Conservation (phyloP, 2,329 filamentous ascomycete species). For the Chaetomiaceae sp. region DNA sequence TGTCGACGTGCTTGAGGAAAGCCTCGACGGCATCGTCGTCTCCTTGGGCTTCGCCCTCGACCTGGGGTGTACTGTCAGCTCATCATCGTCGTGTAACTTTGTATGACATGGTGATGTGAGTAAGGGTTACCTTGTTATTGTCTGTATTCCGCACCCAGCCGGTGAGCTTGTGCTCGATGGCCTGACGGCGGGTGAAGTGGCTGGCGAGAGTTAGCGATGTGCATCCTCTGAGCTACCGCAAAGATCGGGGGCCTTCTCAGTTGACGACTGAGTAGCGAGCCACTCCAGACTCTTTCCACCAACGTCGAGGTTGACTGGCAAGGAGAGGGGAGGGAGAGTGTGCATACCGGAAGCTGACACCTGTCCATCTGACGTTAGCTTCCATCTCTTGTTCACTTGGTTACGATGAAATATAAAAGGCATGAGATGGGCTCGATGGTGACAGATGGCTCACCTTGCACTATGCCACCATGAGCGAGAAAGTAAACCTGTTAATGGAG, state of each 20-base stretch:
- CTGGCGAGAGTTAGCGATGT: constrained; percentile 29
- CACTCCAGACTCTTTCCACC: no score
- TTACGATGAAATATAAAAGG: no score
- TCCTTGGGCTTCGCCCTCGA: constrained; percentile 86
- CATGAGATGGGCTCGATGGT: no score
- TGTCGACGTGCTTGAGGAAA: constrained; percentile 70
- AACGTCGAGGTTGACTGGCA: no score
- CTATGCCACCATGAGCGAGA: constrained; percentile 57
- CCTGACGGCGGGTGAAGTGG: constrained; percentile 52
- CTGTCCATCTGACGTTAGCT: constrained; percentile 32
- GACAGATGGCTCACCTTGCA: constrained; percentile 55
- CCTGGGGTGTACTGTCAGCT: constrained; percentile 45
- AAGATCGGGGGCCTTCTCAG: no score
- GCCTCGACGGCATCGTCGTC: constrained; percentile 58
- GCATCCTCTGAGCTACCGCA: no score
- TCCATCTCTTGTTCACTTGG: no score
- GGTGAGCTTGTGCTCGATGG: constrained; percentile 47
- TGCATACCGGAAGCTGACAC: constrained; percentile 54
- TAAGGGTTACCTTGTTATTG: constrained; percentile 46
- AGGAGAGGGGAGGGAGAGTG: no score
- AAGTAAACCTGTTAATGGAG: constrained; percentile 47
- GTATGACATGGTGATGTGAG: not conserved
- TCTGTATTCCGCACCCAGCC: constrained; percentile 60
- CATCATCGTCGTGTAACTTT: not conserved
- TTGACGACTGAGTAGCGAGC: no score